Evolutionary conservation across 2,329 filamentous ascomycete species (phyloP), one percentile per base, ranked within the genome.

Genomic region (Hypomyces rosellus): DNA sequence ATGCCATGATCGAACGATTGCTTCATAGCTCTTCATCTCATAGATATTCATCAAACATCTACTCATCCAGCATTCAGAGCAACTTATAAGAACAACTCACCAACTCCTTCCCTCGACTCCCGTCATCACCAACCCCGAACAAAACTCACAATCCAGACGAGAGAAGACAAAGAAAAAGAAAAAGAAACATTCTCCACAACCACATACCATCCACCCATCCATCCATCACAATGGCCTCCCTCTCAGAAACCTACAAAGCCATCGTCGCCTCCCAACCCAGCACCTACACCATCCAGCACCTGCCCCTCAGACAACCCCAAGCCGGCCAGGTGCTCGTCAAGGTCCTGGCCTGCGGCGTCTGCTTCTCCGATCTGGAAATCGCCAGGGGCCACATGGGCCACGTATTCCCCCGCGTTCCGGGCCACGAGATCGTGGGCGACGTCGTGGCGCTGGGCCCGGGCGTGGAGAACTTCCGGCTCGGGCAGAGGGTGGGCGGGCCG

Each of bases 291-390:
- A 69, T 89, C 55, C 76, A 81, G 55, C 78, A 88, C 3, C 61
- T 84, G 4, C 71, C 76, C 15, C 72, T 89, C 38, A 72, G 76
- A 52, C 63, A 71, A 34, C 84, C 85, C 1, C 67, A 73, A 6
- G 63, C 72, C 0, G 75, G 77, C 15, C 73, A 88, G 59, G 69
- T 90, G 3, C 76, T 90, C 22, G 75, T 88, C 65, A 89, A 89
- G 64, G 78, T 88, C 3, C 70, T 82, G 8, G 86, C 86, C 5
- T 88, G 82, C 57, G 86, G 86, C 40, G 78, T 91, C 45, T 90
- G 86, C 65, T 83, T 82, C 63, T 78, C 76, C 1, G 86, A 89
- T 58, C 54, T 68, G 16, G 67, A 64, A 48, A 65, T 78, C 1
- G 70, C 74, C 45, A 43, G 61, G 3, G 80, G 81, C 20, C 59